These are phyloP conservation scores for Thalassiosira delicatula DNA, from an alignment of 352 stramenopile species.

Conservation along the genomic window DNA sequence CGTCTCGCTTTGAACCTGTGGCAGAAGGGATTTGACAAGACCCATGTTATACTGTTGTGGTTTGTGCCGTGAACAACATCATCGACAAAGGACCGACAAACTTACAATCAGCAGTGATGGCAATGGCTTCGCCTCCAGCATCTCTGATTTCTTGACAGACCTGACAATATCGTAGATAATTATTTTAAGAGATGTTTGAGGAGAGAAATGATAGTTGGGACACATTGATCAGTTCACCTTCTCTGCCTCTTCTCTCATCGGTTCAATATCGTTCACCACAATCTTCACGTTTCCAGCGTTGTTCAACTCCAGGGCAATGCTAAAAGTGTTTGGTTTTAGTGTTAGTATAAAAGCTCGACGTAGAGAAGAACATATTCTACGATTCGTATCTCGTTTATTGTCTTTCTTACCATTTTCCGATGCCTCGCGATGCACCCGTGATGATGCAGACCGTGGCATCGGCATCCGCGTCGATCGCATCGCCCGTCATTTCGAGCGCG, in stretches of 20 bases:
- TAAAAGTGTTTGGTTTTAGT: too few relatives aligned
- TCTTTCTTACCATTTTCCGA: conserved; percentile 56
- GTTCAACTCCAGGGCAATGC: conserved; percentile 75
- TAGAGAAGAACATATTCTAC: conserved; percentile 43
- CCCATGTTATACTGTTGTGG: conserved; percentile 30
- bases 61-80: not conserved
- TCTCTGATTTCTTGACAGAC: conserved; percentile 50
- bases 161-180: too few relatives aligned
- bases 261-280: conserved; percentile 66
- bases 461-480: conserved; percentile 14
- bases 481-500: conserved; percentile 47
- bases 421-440: conserved; percentile 51
- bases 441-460: conserved; percentile 58
- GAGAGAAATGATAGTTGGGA: conserved; percentile 52
- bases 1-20: conserved; percentile 55
- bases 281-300: conserved; percentile 66
- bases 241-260: conserved; percentile 52
- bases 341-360: too few relatives aligned
- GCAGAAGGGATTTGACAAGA: not conserved
- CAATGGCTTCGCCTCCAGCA: conserved; percentile 58
- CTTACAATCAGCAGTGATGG: conserved; percentile 59
- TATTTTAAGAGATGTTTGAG: too few relatives aligned
- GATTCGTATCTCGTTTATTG: conserved; percentile 23
- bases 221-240: conserved; percentile 53
- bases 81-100: conserved; percentile 7